Evolutionary conservation across 495 filamentous ascomycete genomes (phyloP), one percentile per base, ranked within the genome.

Genomic region (Aspergillus bridgeri): DNA sequence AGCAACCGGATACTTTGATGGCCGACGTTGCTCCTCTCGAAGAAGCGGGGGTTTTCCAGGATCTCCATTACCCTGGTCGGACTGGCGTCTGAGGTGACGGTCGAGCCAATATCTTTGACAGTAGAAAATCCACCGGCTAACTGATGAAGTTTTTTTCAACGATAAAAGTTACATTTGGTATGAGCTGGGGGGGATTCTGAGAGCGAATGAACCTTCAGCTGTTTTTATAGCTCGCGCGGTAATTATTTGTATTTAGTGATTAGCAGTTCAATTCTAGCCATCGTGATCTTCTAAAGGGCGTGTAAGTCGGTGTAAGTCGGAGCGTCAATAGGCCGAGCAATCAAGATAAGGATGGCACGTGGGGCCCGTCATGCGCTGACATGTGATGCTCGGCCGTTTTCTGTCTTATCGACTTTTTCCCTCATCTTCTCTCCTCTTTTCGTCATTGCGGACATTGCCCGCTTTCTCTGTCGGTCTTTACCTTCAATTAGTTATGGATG

Each of bases 361-460:
- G 33, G 33, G 33, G 33, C 33, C 17, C 33, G 9, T 38, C 6
- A 38, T 38, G 45, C 22, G 21, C 33, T 62, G 56, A 62, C 60
- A 62, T 62, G 60, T 62, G 60, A 62, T 55, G 55, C 24, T 57
- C 47, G 54, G 54, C 19, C 33, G 38, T 18, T 51, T 57, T 48
- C 47, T n/a, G 22, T 24, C 17, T 45, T 15, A 5, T 42, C 21
- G 44, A 42, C 18, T 46, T 29, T 54, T 48, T 25, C 27, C 20
- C 22, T 29, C 21, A 48, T 46, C 8, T 22, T 43, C 46, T 42
- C n/a, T 17, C 18, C 38, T 25, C 17, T 24, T 54, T 5, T 21
- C 43, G 42, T 17, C 33, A 13, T 7, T 43, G 15, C 18, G 8
- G 20, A 20, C 44, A 47, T 3, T 46, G 13, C 2, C 33, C 13